Base-by-base conservation (phyloP, 1,139 yeast species). In the Candida anutae region DNA sequence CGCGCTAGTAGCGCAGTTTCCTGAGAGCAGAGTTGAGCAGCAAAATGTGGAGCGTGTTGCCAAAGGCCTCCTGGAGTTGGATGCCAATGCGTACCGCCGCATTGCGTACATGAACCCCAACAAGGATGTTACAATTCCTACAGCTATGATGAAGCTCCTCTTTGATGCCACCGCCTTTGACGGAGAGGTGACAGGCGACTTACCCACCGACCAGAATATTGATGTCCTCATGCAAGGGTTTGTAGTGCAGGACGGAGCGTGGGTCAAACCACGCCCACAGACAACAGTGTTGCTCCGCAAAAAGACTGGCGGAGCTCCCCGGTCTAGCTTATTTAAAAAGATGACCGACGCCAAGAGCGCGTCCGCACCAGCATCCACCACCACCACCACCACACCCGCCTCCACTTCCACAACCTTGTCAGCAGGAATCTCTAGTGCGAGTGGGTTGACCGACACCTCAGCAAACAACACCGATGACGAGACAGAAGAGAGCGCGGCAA, bases 31-130 rank as follows among this genome's bases (percentile, higher is more conserved):
- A 23, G 29, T 23, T 10, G 25, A 28, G 13, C 87, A 78, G 47
- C 81, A 77, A 40, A 69, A 84, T 29, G 70, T 82, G 26, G 90
- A 82, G 48, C 64, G 93, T 34, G 70, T 84, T 22, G 73, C 81
- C 21, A 67, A 61, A 24, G 69, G 66, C 5, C 69, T 69, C 11
- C 75, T 77, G n/a, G 53, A 51, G 23, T 55, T 81, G 25, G 58
- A 59, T 2, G 42, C 51, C 3, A 50, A 53, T 13, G 43, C 58
- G 23, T 83, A 63, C 53, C 61, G 68, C 30, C 50, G 58, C 28
- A 70, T 84, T 22, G 50, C 63, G 30, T 77, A 77, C 39, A 50
- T 78, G 28, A 72, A 87, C 24, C 88, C 87, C 5, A 68, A 65
- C 40, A 58, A 55, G 36, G 60, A 62, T 28, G 55, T 53, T 28